phyloP scores from a whole-genome alignment of 1,139 yeast genomes.

The Candida sp. region DNA sequence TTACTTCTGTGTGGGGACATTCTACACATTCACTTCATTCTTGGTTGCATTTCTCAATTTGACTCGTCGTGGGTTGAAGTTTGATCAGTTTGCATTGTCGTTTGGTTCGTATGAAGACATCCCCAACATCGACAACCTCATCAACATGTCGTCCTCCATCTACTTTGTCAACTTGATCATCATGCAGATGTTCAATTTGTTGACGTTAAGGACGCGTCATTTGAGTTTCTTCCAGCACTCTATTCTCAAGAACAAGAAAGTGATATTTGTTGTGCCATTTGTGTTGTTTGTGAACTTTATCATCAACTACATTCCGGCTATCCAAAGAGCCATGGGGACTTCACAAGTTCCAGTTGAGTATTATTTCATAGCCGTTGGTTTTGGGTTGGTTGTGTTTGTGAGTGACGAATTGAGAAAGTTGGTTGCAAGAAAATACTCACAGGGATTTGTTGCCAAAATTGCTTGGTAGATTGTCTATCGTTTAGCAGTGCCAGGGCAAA shows the following conservation, averaged over 20 bases:
- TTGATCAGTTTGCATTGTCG: slow-evolving; percentile 37
- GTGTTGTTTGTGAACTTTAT: slow-evolving; percentile 48
- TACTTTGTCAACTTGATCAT: slow-evolving; percentile 55
- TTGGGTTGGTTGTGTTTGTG: slow-evolving; percentile 41
- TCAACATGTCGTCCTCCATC: slow-evolving; percentile 46
- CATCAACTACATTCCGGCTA: slow-evolving; percentile 49
- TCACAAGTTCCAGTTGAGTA: slow-evolving; percentile 50
- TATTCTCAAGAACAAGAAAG: slow-evolving; percentile 22
- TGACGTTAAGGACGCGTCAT: slow-evolving; percentile 50
- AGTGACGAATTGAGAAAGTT: slow-evolving; percentile 51
- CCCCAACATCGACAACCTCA: slow-evolving; percentile 25
- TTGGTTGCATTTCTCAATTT: slow-evolving; percentile 46
- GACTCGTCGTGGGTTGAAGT: slow-evolving; percentile 40
- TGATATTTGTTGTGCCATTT: slow-evolving; percentile 40
- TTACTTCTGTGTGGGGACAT: slow-evolving; percentile 48
- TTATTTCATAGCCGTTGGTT: slow-evolving; percentile 51
- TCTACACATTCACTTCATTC: slow-evolving; percentile 46
- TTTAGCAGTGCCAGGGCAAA: not conserved
- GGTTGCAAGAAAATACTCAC: slow-evolving; percentile 39
- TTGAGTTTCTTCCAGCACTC: slow-evolving; percentile 47
- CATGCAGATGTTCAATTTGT: slow-evolving; percentile 52
- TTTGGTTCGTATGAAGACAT: slow-evolving; percentile 38
- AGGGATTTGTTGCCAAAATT: slow-evolving; percentile 37
- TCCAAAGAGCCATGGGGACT: slow-evolving; percentile 42
- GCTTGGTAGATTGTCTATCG: slow-evolving; percentile 35